Base-by-base conservation (phyloP, 192 early-diverging fungal genomes). In the Gaertneriomyces semiglobifer region DNA sequence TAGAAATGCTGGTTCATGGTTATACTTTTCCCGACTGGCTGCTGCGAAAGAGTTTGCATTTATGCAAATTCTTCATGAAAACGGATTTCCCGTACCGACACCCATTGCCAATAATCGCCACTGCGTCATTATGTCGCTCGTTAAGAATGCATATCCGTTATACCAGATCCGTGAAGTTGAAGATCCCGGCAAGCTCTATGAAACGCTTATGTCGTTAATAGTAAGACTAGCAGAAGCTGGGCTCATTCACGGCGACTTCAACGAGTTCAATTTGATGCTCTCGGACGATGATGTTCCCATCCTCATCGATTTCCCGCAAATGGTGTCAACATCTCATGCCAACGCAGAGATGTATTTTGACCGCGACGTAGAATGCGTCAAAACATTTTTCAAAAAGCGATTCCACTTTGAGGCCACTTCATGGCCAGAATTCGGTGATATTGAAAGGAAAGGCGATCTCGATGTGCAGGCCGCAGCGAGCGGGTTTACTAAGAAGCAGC, bases 271-370 rank as follows among this genome's bases (percentile, higher is more conserved):
- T 77, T 86, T 99, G 47, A 80, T 99, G 70, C 81, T 99, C 57
- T 83, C 82, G 47, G 89, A 88, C 43, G 63, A 75, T 52, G 92
- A 91, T 16, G 74, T 84, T 1, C 96, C 98, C 12, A 77, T 98
- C 7, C 78, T 99, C 48, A 99, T 99, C 60, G 98, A 99, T 83
- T 99, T 99, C 66, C 98, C 98, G 3, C 98, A 99, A 76, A 99
- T 99, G 98, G 93, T 99, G 16, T 98, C 96, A 12, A 99, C 90
- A 1, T 90, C 89, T 14, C 98, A 99, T 65, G 62, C 81, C 9
- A 98, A 99, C 70, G 98, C 96, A 16, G 93, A 98, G 80, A 90
- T 79, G 77, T 95, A 99, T 73, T 99, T 99, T 70, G 93, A 99
- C 77, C 90, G 98, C 25, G 98, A 99, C 74, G 95, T 99, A 9